Base-by-base conservation (phyloP, 495 filamentous ascomycete genomes). In the Trichoderma gamsii region DNA sequence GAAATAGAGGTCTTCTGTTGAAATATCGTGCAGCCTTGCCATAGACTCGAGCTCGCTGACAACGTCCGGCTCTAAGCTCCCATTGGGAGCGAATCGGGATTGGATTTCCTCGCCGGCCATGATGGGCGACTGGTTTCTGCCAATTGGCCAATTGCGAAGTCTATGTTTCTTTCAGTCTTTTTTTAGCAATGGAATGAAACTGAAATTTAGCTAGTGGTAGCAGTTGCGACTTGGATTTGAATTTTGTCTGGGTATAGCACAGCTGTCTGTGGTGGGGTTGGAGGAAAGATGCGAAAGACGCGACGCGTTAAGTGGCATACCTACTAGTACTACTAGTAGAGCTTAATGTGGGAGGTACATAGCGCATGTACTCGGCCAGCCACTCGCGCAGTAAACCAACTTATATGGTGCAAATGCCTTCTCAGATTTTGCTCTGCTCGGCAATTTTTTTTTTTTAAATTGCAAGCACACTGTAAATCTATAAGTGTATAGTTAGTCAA, bases 1-100 rank as follows among this genome's bases (percentile, higher is more conserved):
- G 85, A 88, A 97, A 75, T 90, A 97, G 21, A 97, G 82, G 72
- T 99, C 94, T 74, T 97, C 85, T 32, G 85, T 81, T 38, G 84
- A 81, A 67, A 97, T 84, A 23, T 84, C 83, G 76, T 97, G 91
- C 21, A 97, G 79, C 65, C 88, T 88, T 76, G 95, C 84, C 71
- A 97, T 96, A 35, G 90, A 93, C 72, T 88, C 84, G 51, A 99
- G 81, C 76, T 97, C 94, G 25, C 82, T 78, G 49, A 90, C 78
- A 63, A 97, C 83, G 77, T 96, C 92, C 66, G 88, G 80, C 61
- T 88, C 83, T 12, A 93, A 79, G 9, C 41, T 23, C 25, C 44
- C 27, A n/a, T 66, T 66, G 41, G 65, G 65, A 46, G 65, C 41
- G 65, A 66, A 66, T 43, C 65, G 65, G 21, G 65, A 25, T n/a